Base-by-base conservation (phyloP, 441 rosid species). In the Bocquillonia castaneifolia region DNA sequence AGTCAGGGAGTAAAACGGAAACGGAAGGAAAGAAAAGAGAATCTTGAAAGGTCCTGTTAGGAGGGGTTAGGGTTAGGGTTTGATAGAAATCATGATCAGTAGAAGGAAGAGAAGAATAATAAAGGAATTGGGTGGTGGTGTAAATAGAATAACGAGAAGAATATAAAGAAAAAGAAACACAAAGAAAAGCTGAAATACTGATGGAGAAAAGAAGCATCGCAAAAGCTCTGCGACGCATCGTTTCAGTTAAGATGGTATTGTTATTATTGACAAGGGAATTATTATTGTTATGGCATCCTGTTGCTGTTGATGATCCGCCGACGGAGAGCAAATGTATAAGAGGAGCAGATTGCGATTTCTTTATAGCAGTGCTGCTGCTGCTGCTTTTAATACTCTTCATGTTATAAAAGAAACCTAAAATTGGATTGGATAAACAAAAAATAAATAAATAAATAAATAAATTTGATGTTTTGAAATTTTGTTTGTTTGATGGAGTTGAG, bases 1-100 rank as follows among this genome's bases (percentile, higher is more conserved):
- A 92, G 25, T 69, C 88, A 0, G 94, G 90, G 45, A 90, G 66
- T 17, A 92, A 82, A 72, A 92, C 64, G 9, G 91, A 78, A 3
- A 74, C 83, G 4, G 89, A 54, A 29, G 62, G 69, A 45, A 72
- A 55, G 28, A 15, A 9, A 42, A 18, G 3, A 2, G 78, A 45
- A 17, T 59, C 75, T 0, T 31, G 78, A 63, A 9, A 70, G 57
- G n/a, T 32, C 67, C 10, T 28, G 72, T 52, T n/a, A n/a, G 67
- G 60, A 6, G 40, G 54, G 53, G 10, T 14, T 22, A 45, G 10
- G 6, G 39, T 45, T 14, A 45, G 17, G 12, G 36, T 36, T 56
- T 79, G 88, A 29, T 6, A 59, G 26, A 80, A 6, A 15, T 66
- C 75, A 34, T 18, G 48, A 62, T 68, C 64, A 32, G 59, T 23